phyloP scores from a whole-genome alignment of 208 protist genomes.

The Trypanosomatidae sp. region DNA sequence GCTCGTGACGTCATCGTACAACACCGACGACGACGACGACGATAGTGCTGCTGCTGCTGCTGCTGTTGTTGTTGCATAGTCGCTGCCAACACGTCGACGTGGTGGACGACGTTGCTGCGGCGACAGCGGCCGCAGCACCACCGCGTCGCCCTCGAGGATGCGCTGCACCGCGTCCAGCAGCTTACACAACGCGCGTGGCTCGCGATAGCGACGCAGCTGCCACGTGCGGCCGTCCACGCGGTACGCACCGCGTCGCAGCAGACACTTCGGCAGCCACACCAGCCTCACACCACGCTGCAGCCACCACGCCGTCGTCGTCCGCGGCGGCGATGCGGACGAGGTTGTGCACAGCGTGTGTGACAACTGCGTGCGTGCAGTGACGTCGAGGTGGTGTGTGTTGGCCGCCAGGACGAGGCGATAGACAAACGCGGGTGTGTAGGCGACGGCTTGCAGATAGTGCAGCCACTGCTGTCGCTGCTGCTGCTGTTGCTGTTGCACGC shows the following conservation, averaged over 20 bases:
- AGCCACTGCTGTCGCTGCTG: too few species aligned
- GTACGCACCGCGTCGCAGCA: conserved; percentile 40
- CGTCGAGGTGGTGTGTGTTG: conserved; percentile 35
- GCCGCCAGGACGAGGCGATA: conserved; percentile 5
- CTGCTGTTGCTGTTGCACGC: too few species aligned
- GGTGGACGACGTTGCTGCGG: conserved; percentile 54
- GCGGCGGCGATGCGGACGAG: conserved; percentile 71
- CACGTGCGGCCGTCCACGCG: conserved; percentile 62
- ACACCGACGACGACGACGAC: conserved; percentile 16
- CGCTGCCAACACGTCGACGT: too few species aligned
- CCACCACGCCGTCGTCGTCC: conserved; percentile 40
- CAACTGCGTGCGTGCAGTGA: conserved; percentile 35
- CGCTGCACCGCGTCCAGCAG: conserved; percentile 69
- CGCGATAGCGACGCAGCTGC: conserved; percentile 36
- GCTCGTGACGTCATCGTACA: conserved; percentile 63
- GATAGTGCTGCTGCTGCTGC: too few species aligned
- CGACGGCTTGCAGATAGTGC: background rate
- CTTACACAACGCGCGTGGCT: conserved; percentile 66
- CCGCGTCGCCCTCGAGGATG: conserved; percentile 49
- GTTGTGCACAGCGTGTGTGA: conserved; percentile 39
- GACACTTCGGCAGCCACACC: conserved; percentile 66
- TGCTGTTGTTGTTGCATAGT: too few species aligned
- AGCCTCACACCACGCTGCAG: conserved; percentile 62
- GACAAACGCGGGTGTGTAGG: background rate
- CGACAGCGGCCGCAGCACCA: conserved; percentile 56